Evolutionary conservation across 1,284 basidiomycete genomes (phyloP).

Genomic region (Ganoderma resinaceum): DNA sequence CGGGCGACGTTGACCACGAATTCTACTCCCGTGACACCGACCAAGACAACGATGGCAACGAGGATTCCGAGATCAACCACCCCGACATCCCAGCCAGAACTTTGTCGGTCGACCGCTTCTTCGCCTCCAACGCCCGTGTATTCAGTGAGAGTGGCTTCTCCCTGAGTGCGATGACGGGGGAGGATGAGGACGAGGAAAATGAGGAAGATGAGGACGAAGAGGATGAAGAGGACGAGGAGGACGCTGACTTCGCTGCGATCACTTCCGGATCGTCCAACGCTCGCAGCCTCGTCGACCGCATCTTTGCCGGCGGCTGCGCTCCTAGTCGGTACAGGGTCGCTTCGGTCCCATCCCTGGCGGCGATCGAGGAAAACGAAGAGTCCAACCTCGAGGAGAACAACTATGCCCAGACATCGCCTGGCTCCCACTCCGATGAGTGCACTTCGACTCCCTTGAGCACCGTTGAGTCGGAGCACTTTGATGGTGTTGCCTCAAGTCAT

Average conservation of each 20-base stretch:
- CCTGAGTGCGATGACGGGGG: background rate
- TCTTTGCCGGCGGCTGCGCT: background rate
- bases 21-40: background rate
- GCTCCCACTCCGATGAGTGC: background rate
- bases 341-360: background rate
- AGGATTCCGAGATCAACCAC: background rate
- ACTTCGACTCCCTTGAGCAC: background rate
- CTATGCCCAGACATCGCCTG: background rate
- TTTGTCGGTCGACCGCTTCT: background rate
- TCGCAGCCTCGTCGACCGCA: background rate
- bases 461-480: background rate
- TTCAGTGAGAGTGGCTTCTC: background rate
- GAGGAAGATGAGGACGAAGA: background rate
- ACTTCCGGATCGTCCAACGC: background rate
- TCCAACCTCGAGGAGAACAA: background rate
- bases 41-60: background rate
- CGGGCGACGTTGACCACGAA: background rate
- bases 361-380: background rate
- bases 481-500: background rate
- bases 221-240: too few species aligned
- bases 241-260: background rate
- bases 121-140: background rate
- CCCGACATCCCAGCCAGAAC: background rate
- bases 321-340: background rate
- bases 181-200: background rate